Evolutionary conservation across 2,329 filamentous ascomycete species (phyloP), one percentile per base, ranked within the genome.

Genomic region (Sarocladium kiliense): DNA sequence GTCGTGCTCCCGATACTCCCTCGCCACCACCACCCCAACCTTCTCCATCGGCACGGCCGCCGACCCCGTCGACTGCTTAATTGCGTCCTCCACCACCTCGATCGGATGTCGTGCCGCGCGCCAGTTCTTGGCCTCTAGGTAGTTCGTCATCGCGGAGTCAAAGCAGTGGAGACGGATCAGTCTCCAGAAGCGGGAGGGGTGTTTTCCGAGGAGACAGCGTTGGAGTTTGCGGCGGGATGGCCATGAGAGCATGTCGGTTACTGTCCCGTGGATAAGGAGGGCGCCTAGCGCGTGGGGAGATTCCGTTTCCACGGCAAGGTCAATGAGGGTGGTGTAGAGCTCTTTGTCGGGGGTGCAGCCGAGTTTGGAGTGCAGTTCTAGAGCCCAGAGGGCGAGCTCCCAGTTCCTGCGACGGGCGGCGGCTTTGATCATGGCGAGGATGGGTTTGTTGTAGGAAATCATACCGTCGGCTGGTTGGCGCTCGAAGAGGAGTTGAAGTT

Each of bases 251-350:
- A 63, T 64, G 56, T 68, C 67, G 23, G 62, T 56, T 4, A 70
- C 60, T 19, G 65, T 60, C 30, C 61, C 69, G 58, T 72, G 66
- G 56, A 71, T 69, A 55, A 69, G 63, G 18, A 66, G 41, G 32
- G 63, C 63, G 36, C 65, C 67, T 1, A 72, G 62, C 21, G 65
- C 62, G 53, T 62, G 59, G 10, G 66, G 60, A 19, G 69, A 65
- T 37, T 65, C 66, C 2, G 65, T 58, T 18, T 54, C 58, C 58
- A 70, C 65, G 14, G 71, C 70, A 23, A 76, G 62, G 6, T 63
- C 57, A 56, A 75, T 70, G 47, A 80, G 68, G 12, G 65, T 58
- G 34, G 67, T 58, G 60, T 73, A 77, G 1, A 70, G 71, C 14
- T 63, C 42, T 4, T 59, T 53, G 56, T 72, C 63, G 11, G 67